Conservation (phyloP, 1,284 basidiomycete genomes). For the Vanrija sp. region DNA sequence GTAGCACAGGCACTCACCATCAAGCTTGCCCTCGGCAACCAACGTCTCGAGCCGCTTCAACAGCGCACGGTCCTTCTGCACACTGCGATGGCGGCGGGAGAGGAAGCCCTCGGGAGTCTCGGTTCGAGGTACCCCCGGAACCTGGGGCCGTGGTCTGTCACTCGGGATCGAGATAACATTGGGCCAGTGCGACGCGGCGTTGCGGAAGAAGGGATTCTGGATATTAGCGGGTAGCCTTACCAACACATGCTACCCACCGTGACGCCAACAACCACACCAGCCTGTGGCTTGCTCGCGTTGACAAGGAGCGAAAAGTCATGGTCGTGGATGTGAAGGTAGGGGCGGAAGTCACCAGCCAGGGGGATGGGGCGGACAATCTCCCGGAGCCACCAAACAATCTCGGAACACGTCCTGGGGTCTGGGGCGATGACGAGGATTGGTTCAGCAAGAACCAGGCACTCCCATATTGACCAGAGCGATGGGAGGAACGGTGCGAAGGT, state of each 20-base stretch:
- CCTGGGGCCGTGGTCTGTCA: slow-evolving; percentile 17
- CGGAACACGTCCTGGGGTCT: slow-evolving; percentile 69
- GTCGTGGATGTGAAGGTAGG: slow-evolving; percentile 95
- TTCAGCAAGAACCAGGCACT: slow-evolving; percentile 81
- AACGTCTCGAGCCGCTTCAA: slow-evolving; percentile 51
- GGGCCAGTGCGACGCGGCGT: slow-evolving; percentile 86
- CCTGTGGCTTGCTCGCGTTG: slow-evolving; percentile 75
- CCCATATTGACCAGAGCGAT: slow-evolving; percentile 91
- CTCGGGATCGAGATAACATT: slow-evolving; percentile 58
- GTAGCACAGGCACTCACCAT: slow-evolving; percentile 27
- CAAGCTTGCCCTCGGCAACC: slow-evolving; percentile 40
- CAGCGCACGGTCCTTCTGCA: slow-evolving; percentile 74
- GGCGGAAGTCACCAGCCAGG: slow-evolving; percentile 77
- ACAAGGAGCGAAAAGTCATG: slow-evolving; percentile 72
- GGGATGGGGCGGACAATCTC: slow-evolving; percentile 89
- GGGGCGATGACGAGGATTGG: slow-evolving; percentile 80
- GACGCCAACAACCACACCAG: slow-evolving; percentile 80
- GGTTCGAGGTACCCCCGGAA: slow-evolving; percentile 20
- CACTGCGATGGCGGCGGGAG: slow-evolving; percentile 75
- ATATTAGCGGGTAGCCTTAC: neutral
- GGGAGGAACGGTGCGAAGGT: slow-evolving; percentile 71
- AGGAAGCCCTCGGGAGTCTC: slow-evolving; percentile 65
- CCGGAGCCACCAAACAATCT: slow-evolving; percentile 84
- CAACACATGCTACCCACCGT: slow-evolving; percentile 52
- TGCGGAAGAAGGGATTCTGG: slow-evolving; percentile 82